Conservation (phyloP, 2,329 filamentous ascomycete genomes). For the Beauveria australis region DNA sequence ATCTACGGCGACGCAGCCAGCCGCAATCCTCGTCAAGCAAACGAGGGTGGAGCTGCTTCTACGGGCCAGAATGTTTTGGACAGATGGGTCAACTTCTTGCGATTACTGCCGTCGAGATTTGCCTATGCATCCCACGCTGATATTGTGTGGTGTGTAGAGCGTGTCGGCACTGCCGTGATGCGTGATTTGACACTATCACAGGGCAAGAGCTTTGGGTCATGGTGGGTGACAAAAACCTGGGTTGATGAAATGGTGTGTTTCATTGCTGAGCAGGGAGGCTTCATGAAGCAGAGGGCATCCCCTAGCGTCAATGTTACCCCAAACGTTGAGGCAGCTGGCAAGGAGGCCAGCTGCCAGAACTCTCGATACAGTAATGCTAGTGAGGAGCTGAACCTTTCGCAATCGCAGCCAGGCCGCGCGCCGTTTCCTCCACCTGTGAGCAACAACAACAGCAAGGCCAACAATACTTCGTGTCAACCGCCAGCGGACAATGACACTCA, state of each 20-base stretch:
- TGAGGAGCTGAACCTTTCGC: slow-evolving; percentile 38
- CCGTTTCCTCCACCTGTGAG: slow-evolving; percentile 40
- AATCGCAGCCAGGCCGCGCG: slow-evolving; percentile 40
- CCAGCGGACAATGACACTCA: slow-evolving; percentile 39
- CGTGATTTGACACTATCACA: slow-evolving; percentile 73
- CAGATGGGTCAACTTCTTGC: slow-evolving; percentile 67
- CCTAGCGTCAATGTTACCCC: slow-evolving; percentile 21
- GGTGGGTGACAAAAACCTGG: slow-evolving; percentile 95
- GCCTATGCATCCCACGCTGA: slow-evolving; percentile 65
- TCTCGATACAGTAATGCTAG: slow-evolving; percentile 37
- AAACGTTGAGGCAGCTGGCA: slow-evolving; percentile 27
- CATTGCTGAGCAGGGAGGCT: slow-evolving; percentile 82
- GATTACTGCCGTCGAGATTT: slow-evolving; percentile 60
- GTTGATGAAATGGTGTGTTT: slow-evolving; percentile 91
- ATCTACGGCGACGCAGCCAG: slow-evolving; percentile 50
- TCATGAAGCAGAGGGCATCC: slow-evolving; percentile 54
- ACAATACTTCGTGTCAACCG: slow-evolving; percentile 13
- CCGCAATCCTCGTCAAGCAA: slow-evolving; percentile 34
- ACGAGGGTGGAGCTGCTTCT: slow-evolving; percentile 18
- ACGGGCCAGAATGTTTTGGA: slow-evolving; percentile 63
- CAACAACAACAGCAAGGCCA: slow-evolving; percentile 23
- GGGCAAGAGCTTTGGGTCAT: slow-evolving; percentile 75
- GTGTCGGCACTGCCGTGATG: slow-evolving; percentile 68
- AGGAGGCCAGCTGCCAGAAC: slow-evolving; percentile 26
- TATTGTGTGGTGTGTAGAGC: slow-evolving; percentile 68